Evolutionary conservation across 2,329 filamentous ascomycete species (phyloP), one percentile per base, ranked within the genome.

Genomic region (Canariomyces notabilis): DNA sequence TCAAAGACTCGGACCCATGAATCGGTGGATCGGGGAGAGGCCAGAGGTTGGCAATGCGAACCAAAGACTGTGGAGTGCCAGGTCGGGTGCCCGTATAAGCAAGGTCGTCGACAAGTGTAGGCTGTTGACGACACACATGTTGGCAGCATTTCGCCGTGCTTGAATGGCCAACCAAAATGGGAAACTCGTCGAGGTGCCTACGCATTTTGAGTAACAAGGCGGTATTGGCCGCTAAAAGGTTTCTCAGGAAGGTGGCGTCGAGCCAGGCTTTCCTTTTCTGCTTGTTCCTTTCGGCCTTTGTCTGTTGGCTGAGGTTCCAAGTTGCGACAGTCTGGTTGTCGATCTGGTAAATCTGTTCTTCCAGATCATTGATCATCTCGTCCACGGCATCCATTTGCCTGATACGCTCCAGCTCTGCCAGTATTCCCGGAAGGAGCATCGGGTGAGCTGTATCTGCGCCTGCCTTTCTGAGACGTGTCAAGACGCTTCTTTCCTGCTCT

Each of bases 341-440:
- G 1, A 60, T 44, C 3, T 59, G 46, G 8, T 53, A 46, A 2
- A 63, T 60, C 0, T 49, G 51, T 1, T 35, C 44, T 33, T 64
- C 58, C 2, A 64, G 42, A 1, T 56, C 42, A 21, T 53, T 45
- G 11, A 59, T 58, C 14, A 53, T 52, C 1, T 37, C 6, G 4
- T 59, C 52, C 0, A 60, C 48, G 1, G 57, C 38, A 0, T 39
- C 11, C 3, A 58, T 38, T 29, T 63, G 57, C n/a, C 61, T 50
- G 1, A 23, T 37, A 5, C 60, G 49, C 39, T 66, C 62, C 1
- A 65, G 44, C 40, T 66, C 63, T 3, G 56, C 58, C 6, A 66
- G 54, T 2, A 66, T 62, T 1, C 59, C 61, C 1, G 58, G 56
- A 5, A 64, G 6, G 0, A 65, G 36, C 2, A 66, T 35, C 1